Evolutionary conservation across 352 stramenopile genomes (phyloP).

Genomic region (Globisporangium cystogenes): DNA sequence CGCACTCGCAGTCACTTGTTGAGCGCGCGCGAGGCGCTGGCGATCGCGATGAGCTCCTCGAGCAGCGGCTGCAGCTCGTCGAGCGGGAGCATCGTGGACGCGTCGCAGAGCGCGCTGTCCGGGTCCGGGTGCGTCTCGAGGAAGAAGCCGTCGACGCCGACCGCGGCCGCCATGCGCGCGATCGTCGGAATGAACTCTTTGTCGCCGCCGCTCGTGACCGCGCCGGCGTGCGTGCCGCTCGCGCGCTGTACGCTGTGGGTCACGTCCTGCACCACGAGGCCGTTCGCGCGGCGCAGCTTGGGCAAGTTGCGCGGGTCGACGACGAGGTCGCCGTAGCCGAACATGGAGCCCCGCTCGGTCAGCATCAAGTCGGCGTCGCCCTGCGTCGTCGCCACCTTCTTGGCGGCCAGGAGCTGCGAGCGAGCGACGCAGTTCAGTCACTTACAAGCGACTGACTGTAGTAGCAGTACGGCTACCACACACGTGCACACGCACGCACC

Average conservation of each 20-base stretch:
- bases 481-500: constrained; percentile 13
- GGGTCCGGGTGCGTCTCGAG: constrained; percentile 85
- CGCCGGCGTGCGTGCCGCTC: constrained; percentile 29
- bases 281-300: constrained; percentile 51
- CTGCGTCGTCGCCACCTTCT: constrained; percentile 62
- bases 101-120: constrained; percentile 52
- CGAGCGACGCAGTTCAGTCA: too few relatives aligned
- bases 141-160: constrained; percentile 88
- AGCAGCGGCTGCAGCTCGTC: constrained; percentile 60
- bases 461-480: neutral
- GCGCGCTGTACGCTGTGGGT: constrained; percentile 82
- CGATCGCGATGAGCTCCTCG: constrained; percentile 71
- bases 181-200: constrained; percentile 85
- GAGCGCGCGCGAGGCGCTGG: constrained; percentile 39
- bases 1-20: neutral
- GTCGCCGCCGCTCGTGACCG: constrained; percentile 57
- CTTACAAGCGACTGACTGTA: neutral
- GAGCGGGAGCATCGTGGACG: constrained; percentile 69
- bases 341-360: constrained; percentile 85
- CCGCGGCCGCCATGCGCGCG: constrained; percentile 72
- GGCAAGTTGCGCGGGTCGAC: constrained; percentile 80
- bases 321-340: constrained; percentile 85
- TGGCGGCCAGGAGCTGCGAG: constrained; percentile 57
- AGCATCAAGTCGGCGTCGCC: constrained; percentile 71
- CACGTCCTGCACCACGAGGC: constrained; percentile 81